Base-by-base conservation (phyloP, 208 protist species). In the Acanthamoeba triangularis region DNA sequence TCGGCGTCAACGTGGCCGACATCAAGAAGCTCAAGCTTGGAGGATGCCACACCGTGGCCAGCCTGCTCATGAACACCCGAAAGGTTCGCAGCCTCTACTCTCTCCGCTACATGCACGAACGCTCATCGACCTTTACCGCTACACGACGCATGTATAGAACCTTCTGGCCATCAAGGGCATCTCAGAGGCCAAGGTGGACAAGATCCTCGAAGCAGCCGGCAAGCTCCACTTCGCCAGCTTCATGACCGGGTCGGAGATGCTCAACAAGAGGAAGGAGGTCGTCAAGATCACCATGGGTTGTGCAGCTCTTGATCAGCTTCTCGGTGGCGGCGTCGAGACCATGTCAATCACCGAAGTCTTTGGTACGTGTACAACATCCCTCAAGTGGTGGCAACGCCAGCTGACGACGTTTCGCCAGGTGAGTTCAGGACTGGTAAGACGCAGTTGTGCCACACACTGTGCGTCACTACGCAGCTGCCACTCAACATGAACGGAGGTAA, bases 171-270 rank as follows among this genome's bases (percentile, higher is more conserved):
- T 99, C 47, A 99, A 99, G 90, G 99, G 99, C n/a, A 96, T 99
- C 13, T 99, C 99, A 28, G 99, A 99, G 72, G 98, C 98, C 18
- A 99, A 99, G 96, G 98, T 99, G 35, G 99, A 99, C 65, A 99
- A 99, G 96, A 99, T 99, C 78, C 97, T 99, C 59, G 99, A 99
- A 67, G 99, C 98, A 3, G 98, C 99, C 11, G 96, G 96, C 20
- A 99, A 99, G 93, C 93, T 99, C 11, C 35, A 96, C 44, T 56
- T 96, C 37, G 97, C 96, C 28, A 98, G 98, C 74, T 99, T 99
- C 92, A 98, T 99, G 67, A 99, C 98, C 28, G 99, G 98, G 10
- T 97, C 96, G 23, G 96, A 98, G 49, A 99, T 97, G 72, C 93
- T 99, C 87, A 96, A 98, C 93, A 98, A 99, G 97, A 97, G 99